These are phyloP conservation scores for Pseudopediastrum boryanum DNA, from an alignment of 139 green algal species.

Conservation along the genomic window DNA sequence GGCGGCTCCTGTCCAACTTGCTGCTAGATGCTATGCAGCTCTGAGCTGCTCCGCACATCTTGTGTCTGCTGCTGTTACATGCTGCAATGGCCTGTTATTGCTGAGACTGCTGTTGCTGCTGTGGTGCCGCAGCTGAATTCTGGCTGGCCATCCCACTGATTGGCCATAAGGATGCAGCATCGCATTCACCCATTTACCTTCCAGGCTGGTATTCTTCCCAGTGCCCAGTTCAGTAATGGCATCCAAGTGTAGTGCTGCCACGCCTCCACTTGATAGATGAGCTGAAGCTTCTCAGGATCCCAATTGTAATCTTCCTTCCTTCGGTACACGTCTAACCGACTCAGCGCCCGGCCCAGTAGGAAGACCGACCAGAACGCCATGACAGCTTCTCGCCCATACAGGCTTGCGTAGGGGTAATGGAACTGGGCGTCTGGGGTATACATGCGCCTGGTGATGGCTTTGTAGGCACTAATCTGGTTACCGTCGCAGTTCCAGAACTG, in stretches of 20 bases:
- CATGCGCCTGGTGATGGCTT: neutral
- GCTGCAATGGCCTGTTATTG: too few species aligned
- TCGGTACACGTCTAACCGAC: neutral
- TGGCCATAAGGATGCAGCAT: too few species aligned
- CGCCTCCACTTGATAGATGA: conserved; percentile 2
- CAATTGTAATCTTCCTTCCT: neutral
- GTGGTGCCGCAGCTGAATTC: neutral
- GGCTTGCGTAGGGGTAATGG: conserved; percentile 9
- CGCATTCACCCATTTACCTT: too few species aligned
- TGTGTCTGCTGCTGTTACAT: too few species aligned
- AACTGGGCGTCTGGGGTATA: conserved; percentile 27
- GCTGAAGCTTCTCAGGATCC: conserved; percentile 25
- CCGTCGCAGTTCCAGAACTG: conserved; percentile 20
- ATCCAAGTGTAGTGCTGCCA: too few species aligned
- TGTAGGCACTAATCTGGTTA: too few species aligned
- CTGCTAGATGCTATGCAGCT: neutral
- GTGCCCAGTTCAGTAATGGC: neutral
- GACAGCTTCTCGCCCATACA: conserved; percentile 6
- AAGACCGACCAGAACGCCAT: conserved; percentile 26
- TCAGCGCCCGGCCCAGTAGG: neutral
- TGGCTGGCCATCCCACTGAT: too few species aligned
- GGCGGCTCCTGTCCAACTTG: neutral
- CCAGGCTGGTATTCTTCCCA: conserved; percentile 3
- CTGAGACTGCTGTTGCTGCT: too few species aligned
- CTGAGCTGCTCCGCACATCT: too few species aligned